Evolutionary conservation across 2,329 filamentous ascomycete species (phyloP).

Genomic region (Shiraia bambusicola): DNA sequence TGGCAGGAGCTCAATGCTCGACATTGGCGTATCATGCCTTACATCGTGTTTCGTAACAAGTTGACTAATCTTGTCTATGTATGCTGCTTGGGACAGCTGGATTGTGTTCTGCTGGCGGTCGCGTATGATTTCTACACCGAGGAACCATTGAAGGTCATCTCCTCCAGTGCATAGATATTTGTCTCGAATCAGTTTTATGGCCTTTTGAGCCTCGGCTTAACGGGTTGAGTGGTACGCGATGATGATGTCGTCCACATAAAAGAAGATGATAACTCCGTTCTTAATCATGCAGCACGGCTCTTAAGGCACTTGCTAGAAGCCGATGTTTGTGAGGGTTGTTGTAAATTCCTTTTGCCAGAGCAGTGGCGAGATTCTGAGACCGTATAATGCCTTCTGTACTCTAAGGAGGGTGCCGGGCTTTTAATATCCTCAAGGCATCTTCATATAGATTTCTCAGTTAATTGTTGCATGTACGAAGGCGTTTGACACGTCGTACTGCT

Average conservation of each 20-base stretch:
- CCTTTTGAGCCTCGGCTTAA: background rate
- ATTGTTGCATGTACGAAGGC: conserved; percentile 5
- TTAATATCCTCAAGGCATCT: conserved; percentile 1
- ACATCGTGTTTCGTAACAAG: too few relatives aligned
- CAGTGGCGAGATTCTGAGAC: conserved; percentile 4
- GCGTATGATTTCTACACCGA: conserved; percentile 5
- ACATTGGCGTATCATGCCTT: too few relatives aligned
- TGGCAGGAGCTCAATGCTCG: too few relatives aligned
- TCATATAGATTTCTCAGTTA: conserved; percentile 5
- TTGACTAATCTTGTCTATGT: background rate
- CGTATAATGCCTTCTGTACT: conserved; percentile 10
- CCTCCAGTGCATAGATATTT: conserved; percentile 3
- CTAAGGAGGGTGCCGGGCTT: conserved; percentile 1
- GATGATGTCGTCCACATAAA: too few relatives aligned
- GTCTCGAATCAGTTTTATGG: background rate
- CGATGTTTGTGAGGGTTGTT: background rate
- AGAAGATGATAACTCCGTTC: conserved; percentile 4
- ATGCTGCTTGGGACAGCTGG: background rate
- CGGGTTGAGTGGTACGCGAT: background rate
- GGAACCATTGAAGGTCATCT: conserved; percentile 11
- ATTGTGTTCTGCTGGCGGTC: too few relatives aligned
- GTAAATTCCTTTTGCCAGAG: too few relatives aligned
- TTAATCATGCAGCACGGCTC: conserved; percentile 10
- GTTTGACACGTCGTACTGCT: conserved; percentile 6
- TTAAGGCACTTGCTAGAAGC: conserved; percentile 5